Evolutionary conservation across 306 rosid species (phyloP), one percentile per base, ranked within the genome.

Genomic region (Chamaecrista fasciculata): DNA sequence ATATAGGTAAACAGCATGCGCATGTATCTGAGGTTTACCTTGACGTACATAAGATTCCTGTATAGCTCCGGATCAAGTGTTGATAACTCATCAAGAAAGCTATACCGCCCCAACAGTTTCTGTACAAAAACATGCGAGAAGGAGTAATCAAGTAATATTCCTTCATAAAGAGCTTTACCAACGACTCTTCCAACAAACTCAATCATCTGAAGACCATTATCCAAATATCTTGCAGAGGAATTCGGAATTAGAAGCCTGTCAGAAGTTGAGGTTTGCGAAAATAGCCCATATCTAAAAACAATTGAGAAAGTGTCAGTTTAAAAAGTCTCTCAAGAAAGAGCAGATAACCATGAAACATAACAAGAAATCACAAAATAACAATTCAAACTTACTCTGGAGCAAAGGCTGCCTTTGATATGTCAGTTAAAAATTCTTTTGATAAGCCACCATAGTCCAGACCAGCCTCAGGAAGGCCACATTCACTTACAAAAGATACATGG

Each of bases 381-480:
- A 46, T n/a, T 62, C 75, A 60, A 73, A 82, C 95, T 82, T 83
- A 94, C 99, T 91, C 95, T 0, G 97, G 96, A 63, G 97, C 11
- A 62, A 94, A 94, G 69, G 95, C 96, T 48, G 90, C 85, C 84
- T 91, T 91, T 51, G 99, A 85, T 76, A 94, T 82, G 77, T 94
- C 99, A 46, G 97, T 90, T 71, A 94, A 73, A 75, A 94, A 88
- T 84, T 94, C 98, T 70, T 94, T 94, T 23, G 98, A 94, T 74
- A 94, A 79, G 68, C 98, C 98, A 73, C 98, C 98, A 75, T 92
- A 94, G 84, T 94, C 99, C 70, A 91, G 86, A 72, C 99, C 97
- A 77, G 97, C 99, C 86, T 94, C 97, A 2, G 87, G 90, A 69
- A 94, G 99, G 74, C 97, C 97, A 76, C 96, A 91, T 84, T 88